These are phyloP conservation scores for Neopestalotiopsis clavispora DNA, from an alignment of 2,329 filamentous ascomycete genomes.

Conservation along the genomic window DNA sequence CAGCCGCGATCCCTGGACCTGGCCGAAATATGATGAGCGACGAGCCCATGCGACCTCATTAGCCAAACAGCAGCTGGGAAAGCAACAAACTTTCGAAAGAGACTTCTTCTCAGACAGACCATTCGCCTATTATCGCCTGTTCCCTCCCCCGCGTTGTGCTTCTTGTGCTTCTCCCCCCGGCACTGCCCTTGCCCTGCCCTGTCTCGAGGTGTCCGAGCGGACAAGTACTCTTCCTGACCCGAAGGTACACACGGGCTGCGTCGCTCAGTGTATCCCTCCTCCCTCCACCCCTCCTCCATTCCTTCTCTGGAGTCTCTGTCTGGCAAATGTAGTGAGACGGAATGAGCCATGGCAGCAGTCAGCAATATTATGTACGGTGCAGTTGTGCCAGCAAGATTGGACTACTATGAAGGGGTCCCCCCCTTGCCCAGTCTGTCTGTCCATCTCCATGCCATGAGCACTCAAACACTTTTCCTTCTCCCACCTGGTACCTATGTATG, in stretches of 20 bases:
- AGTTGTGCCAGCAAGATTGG: background rate
- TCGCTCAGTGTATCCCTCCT: slow-evolving; percentile 1
- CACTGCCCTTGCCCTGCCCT: too few relatives aligned
- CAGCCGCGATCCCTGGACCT: background rate
- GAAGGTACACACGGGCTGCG: background rate
- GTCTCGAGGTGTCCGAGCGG: slow-evolving; percentile 8
- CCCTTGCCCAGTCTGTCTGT: background rate
- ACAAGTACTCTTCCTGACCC: slow-evolving; percentile 10
- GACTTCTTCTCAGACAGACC: background rate
- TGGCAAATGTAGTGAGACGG: background rate
- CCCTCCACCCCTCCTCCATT: background rate
- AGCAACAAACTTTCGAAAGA: background rate
- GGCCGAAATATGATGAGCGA: background rate
- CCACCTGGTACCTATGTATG: background rate
- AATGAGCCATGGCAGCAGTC: slow-evolving; percentile 1
- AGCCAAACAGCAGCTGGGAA: background rate
- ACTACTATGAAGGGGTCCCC: background rate
- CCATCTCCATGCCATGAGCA: background rate
- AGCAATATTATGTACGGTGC: background rate
- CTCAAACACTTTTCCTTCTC: background rate
- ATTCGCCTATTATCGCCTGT: background rate
- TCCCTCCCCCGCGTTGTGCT: slow-evolving; percentile 3
- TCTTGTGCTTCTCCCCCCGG: too few relatives aligned
- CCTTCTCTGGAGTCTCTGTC: too few relatives aligned
- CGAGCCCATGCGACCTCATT: background rate